Percentiles rank a stretch among this genome's conserved stretches.
Conservation (phyloP, 371 early-diverging fungal genomes). For the Sanchytrium tribonematis region DNA sequence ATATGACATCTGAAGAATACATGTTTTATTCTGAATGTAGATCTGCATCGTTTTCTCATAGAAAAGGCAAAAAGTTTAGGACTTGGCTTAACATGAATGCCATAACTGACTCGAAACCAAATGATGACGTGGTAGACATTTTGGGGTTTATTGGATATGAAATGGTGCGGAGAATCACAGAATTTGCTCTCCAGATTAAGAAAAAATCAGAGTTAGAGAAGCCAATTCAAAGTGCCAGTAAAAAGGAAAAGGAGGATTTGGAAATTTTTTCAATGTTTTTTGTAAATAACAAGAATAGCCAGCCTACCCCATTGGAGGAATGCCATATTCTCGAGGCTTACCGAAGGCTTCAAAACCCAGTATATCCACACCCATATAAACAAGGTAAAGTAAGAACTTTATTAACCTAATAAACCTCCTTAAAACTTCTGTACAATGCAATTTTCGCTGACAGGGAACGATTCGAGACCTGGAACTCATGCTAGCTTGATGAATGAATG, state of each 20-base stretch:
- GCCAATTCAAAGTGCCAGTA: conserved; percentile 2
- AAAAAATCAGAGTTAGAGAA: conserved; percentile 11
- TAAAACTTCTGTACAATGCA: too few relatives aligned
- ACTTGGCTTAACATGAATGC: conserved; percentile 73
- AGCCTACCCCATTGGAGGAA: conserved; percentile 45
- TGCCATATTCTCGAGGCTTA: conserved; percentile 74
- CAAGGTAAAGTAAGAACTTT: background rate
- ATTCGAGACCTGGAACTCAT: background rate
- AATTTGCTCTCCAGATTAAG: conserved; percentile 52
- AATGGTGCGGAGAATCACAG: conserved; percentile 71
- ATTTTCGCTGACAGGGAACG: background rate
- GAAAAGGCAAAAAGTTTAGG: conserved; percentile 71
- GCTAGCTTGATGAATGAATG: background rate
- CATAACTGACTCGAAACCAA: conserved; percentile 44
- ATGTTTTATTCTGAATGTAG: conserved; percentile 91
- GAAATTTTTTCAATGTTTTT: conserved; percentile 27
- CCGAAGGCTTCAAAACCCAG: conserved; percentile 38
- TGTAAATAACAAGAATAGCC: conserved; percentile 31
- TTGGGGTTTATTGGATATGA: conserved; percentile 87
- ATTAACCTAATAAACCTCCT: background rate
- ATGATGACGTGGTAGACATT: conserved; percentile 80
- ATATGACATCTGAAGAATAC: conserved; percentile 93
- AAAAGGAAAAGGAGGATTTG: conserved; percentile 5
- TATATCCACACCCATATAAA: background rate
- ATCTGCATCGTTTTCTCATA: conserved; percentile 85